Percentiles rank a stretch among this genome's conserved stretches.
Evolutionary conservation across 2,329 filamentous ascomycete species (phyloP).

Genomic region (Gliomastix tumulicola): DNA sequence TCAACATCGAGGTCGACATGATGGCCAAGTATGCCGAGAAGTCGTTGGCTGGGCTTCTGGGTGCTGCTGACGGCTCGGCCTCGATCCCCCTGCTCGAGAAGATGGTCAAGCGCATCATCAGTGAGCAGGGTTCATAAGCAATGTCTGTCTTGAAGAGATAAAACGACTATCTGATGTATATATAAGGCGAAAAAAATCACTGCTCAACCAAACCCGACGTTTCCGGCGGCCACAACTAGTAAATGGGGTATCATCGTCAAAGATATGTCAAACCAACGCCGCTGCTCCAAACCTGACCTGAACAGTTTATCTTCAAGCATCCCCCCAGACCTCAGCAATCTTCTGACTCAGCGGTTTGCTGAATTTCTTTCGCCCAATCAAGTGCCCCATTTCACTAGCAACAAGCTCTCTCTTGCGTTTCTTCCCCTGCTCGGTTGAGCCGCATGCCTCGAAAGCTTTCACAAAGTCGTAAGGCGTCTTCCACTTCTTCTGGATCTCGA

Average conservation of each 20-base stretch:
- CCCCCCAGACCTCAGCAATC: slow-evolving; percentile 67
- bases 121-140: slow-evolving; percentile 35
- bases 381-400: slow-evolving; percentile 42
- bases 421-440: slow-evolving; percentile 35
- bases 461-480: slow-evolving; percentile 65
- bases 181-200: not conserved
- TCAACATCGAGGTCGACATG: slow-evolving; percentile 93
- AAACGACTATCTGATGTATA: not conserved
- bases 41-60: slow-evolving; percentile 68
- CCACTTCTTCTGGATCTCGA: slow-evolving; percentile 77
- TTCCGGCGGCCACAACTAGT: not conserved
- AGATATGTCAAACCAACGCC: not conserved
- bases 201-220: too few species aligned
- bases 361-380: slow-evolving; percentile 65
- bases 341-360: slow-evolving; percentile 58
- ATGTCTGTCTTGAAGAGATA: not conserved
- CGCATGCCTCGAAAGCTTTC: slow-evolving; percentile 58
- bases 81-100: slow-evolving; percentile 57
- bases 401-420: slow-evolving; percentile 57
- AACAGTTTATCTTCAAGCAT: slow-evolving; percentile 20
- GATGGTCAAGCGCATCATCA: slow-evolving; percentile 68
- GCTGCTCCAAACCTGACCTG: not conserved
- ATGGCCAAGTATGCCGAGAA: slow-evolving; percentile 83
- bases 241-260: slow-evolving; percentile 2
- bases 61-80: slow-evolving; percentile 42